Percentiles rank a stretch among this genome's conserved stretches.
phyloP scores from a whole-genome alignment of 2,329 filamentous ascomycete species.

The Aspergillus hortae region DNA sequence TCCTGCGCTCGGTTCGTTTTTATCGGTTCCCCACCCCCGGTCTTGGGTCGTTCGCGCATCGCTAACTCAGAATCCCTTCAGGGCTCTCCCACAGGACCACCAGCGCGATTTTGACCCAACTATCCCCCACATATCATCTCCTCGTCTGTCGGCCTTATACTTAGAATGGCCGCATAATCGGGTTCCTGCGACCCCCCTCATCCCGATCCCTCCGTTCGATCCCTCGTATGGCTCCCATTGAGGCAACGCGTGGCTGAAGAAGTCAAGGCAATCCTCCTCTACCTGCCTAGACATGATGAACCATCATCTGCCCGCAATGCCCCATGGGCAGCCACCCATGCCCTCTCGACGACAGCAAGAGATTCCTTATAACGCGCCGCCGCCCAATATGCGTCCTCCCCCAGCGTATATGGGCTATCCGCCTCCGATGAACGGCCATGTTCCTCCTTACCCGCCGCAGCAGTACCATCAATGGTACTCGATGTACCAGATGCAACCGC shows the following conservation, averaged over 20 bases:
- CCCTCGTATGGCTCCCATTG: constrained; percentile 40
- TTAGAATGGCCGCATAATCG: constrained; percentile 37
- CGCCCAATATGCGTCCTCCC: constrained; percentile 54
- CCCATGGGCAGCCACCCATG: constrained; percentile 50
- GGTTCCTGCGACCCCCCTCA: constrained; percentile 16
- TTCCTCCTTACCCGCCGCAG: constrained; percentile 42
- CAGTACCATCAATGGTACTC: constrained; percentile 48
- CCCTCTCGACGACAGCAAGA: constrained; percentile 47
- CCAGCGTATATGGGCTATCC: constrained; percentile 57
- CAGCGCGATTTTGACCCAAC: constrained; percentile 5
- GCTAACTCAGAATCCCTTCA: constrained; percentile 6
- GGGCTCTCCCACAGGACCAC: constrained; percentile 6
- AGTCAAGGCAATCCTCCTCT: constrained; percentile 29
- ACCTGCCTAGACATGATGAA: constrained; percentile 41
- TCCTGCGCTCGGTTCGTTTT: constrained; percentile 5
- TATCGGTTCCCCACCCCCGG: neutral
- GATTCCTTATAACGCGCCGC: constrained; percentile 39
- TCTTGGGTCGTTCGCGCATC: constrained; percentile 5
- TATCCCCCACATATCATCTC: neutral
- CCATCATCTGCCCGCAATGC: constrained; percentile 43
- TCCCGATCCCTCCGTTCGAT: constrained; percentile 18
- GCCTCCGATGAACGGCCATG: constrained; percentile 57
- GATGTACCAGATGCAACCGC: constrained; percentile 19
- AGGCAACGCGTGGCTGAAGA: constrained; percentile 37
- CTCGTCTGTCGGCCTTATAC: constrained; percentile 15